Evolutionary conservation across 2,329 filamentous ascomycete genomes (phyloP), one percentile per base, ranked within the genome.

Genomic region (Colletotrichum costaricense): DNA sequence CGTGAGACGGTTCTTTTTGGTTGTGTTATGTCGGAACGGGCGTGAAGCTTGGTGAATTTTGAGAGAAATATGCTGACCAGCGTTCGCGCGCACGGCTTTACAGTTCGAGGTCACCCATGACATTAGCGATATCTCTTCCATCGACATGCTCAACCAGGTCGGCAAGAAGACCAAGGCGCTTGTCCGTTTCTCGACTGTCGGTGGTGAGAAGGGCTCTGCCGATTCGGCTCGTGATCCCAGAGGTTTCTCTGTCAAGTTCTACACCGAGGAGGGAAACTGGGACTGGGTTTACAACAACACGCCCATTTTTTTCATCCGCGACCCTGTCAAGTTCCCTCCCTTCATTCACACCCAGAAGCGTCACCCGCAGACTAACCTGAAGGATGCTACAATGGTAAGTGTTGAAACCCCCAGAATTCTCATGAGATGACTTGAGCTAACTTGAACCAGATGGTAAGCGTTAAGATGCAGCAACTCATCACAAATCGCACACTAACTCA

Each of bases 341-440:
- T 92, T 94, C 82, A 94, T 94, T 75, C 93, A 94, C 84, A 93
- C 92, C 4, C 93, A 95, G 82, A 95, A 95, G 87, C 88, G 92
- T 62, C 88, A 95, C 82, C 93, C 93, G 1, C 88, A 91, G 76
- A 94, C 91, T 46, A 92, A 94, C 80, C 83, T 94, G 65, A 91
- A 90, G 60, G 90, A 93, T 81, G 90, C 92, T 19, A 93, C 90
- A 64, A 90, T 90, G 84, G 93, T 80, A 75, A 80, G 81, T 71
- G 33, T 62, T 57, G 42, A 49, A 49, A 57, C 38, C 56, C 22
- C 56, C 62, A 11, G 4, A 14, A 35, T 12, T 12, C 55, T 59
- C 46, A n/a, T 19, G 24, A 26, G 19, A 49, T 49, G 26, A 24
- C 33, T 42, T 49, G 55, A 49, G 42, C 58, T 69, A 52, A 67